These are phyloP conservation scores for Tremella fuciformis DNA, from an alignment of 768 basidiomycete species.

Conservation along the genomic window DNA sequence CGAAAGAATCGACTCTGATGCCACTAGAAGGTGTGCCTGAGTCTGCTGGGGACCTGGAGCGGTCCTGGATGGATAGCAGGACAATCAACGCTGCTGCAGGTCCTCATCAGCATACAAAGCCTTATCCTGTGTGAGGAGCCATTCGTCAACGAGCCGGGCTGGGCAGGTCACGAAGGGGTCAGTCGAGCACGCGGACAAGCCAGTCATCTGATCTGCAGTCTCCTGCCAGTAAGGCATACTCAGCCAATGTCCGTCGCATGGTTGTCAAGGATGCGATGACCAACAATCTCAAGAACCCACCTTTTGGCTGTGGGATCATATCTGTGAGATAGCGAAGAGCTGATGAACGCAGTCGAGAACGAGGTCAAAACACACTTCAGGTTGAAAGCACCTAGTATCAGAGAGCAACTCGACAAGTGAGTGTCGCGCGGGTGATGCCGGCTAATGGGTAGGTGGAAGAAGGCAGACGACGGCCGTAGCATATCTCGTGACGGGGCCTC, in stretches of 20 bases:
- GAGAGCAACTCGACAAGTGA: constrained; percentile 75
- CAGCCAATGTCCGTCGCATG: constrained; percentile 86
- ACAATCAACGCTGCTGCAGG: constrained; percentile 82
- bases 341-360: constrained; percentile 60
- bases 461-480: constrained; percentile 67
- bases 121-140: constrained; percentile 95
- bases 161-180: constrained; percentile 24
- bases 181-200: neutral
- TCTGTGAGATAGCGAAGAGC: neutral
- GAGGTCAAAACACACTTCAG: constrained; percentile 88
- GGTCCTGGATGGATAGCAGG: constrained; percentile 93
- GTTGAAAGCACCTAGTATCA: constrained; percentile 70
- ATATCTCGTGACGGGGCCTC: constrained; percentile 45
- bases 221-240: constrained; percentile 41
- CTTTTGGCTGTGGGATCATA: constrained; percentile 34
- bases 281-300: constrained; percentile 37
- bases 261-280: constrained; percentile 71
- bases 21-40: constrained; percentile 79
- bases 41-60: constrained; percentile 84
- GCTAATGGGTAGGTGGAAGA: constrained; percentile 27
- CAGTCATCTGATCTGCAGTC: constrained; percentile 20
- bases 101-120: constrained; percentile 90
- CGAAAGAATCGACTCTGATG: neutral
- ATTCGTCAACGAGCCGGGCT: constrained; percentile 82
- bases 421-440: constrained; percentile 9